These are phyloP conservation scores for Carex myosuroides DNA, from an alignment of 176 grass and related monocot genomes.

Conservation along the genomic window DNA sequence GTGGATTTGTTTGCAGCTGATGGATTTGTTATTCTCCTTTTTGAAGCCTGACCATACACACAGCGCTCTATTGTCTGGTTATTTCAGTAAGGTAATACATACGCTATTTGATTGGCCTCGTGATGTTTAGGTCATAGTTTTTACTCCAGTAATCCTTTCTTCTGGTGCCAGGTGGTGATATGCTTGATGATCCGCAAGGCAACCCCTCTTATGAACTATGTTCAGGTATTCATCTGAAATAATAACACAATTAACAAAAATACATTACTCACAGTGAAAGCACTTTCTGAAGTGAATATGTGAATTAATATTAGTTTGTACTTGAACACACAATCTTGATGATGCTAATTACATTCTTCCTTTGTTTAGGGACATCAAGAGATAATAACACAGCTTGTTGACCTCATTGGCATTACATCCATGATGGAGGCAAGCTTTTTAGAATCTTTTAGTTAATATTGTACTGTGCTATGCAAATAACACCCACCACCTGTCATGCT, in stretches of 20 bases:
- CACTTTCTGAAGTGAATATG: not conserved
- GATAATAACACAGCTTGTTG: slow-evolving; percentile 84
- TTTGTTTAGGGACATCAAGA: slow-evolving; percentile 63
- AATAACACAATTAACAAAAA: not conserved
- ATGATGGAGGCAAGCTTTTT: slow-evolving; percentile 67
- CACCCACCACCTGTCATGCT: not conserved
- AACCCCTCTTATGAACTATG: slow-evolving; percentile 61
- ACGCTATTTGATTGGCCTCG: not conserved
- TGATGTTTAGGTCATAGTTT: slow-evolving; percentile 16
- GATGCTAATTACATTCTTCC: slow-evolving; percentile 20
- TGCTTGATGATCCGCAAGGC: slow-evolving; percentile 88
- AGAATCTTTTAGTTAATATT: slow-evolving; percentile 4
- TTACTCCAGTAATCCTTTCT: slow-evolving; percentile 17
- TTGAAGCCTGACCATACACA: slow-evolving; percentile 75
- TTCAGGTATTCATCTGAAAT: slow-evolving; percentile 58
- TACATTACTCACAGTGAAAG: not conserved
- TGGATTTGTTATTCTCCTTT: slow-evolving; percentile 97
- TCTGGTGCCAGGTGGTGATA: slow-evolving; percentile 71
- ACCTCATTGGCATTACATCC: slow-evolving; percentile 95
- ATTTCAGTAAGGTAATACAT: slow-evolving; percentile 94
- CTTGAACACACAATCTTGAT: not conserved
- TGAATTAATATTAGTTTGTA: not conserved
- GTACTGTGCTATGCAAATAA: slow-evolving; percentile 6
- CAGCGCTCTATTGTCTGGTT: slow-evolving; percentile 80
- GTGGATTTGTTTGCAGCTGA: slow-evolving; percentile 50